Evolutionary conservation across 139 green algal genomes (phyloP), one percentile per base, ranked within the genome.

Genomic region (Zygnema circumcarinatum): DNA sequence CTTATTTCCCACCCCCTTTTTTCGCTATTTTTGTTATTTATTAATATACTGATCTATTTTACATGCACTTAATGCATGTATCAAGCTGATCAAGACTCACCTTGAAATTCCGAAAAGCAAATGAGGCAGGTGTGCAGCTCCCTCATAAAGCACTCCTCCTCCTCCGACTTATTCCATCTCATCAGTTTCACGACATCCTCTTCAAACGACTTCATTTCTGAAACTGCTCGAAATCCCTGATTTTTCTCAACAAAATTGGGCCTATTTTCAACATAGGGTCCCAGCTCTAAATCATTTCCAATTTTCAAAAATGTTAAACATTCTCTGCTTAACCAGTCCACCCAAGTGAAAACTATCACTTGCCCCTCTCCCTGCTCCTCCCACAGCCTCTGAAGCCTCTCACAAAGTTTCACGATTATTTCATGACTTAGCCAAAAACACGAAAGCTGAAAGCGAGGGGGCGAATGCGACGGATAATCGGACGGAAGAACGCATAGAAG

Each of bases 51-150:
- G n/a, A n/a, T n/a, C n/a, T n/a, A n/a, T n/a, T n/a, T n/a, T n/a
- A n/a, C n/a, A n/a, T n/a, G n/a, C n/a, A n/a, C n/a, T n/a, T n/a
- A n/a, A n/a, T n/a, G n/a, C n/a, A n/a, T n/a, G n/a, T n/a, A n/a
- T n/a, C n/a, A n/a, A n/a, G n/a, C n/a, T n/a, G 36, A 39, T 78
- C 3, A 78, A 78, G n/a, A 35, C n/a, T 22, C 75, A 62, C 40
- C 56, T 35, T 78, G 38, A 35, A 88, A 47, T n/a, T 92, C 86
- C 1, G n/a, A 40, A 42, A 91, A 89, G 68, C 85, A 92, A 32
- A 92, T 80, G 38, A 36, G 1, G 69, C 89, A 92, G 1, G 21
- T 33, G 25, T 90, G 75, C 3, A 88, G 33, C 0, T 56, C 47
- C 0, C 33, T 16, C 0, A 81, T 47, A 40, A 92, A 89, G 21